Conservation (phyloP, 495 filamentous ascomycete species). For the Penicillium coffeae region DNA sequence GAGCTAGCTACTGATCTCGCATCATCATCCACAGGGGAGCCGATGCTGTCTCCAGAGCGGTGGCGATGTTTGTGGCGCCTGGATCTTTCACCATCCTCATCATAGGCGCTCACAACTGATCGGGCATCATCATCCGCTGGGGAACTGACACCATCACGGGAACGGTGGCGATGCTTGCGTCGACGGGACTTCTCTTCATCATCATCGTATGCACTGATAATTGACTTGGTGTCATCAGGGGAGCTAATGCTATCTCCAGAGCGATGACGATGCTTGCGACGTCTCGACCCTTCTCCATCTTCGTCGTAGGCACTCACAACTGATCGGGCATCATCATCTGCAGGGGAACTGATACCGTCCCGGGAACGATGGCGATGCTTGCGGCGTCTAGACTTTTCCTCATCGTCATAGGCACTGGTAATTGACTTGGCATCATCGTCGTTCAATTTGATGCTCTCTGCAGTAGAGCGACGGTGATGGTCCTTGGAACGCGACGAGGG, state of each 20-base stretch:
- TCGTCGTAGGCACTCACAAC: background rate
- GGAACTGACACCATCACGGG: background rate
- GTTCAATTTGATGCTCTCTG: background rate
- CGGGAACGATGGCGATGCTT: background rate
- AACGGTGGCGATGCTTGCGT: background rate
- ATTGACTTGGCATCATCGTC: constrained; percentile 8
- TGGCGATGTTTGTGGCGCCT: constrained; percentile 1
- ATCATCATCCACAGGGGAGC: constrained; percentile 8
- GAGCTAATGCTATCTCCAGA: background rate
- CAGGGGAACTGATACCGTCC: background rate
- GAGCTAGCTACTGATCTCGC: constrained; percentile 3
- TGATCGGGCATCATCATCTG: constrained; percentile 4
- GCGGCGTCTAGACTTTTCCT: constrained; percentile 8
- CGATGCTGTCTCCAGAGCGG: background rate
- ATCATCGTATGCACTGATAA: constrained; percentile 9
- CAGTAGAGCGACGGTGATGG: background rate
- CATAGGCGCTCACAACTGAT: background rate
- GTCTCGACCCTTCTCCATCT: background rate
- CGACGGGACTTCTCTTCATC: constrained; percentile 12
- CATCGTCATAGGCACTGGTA: constrained; percentile 8
- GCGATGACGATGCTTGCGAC: background rate
- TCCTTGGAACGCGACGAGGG: background rate
- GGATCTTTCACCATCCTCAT: background rate
- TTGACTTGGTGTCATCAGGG: constrained; percentile 7
- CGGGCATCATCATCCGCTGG: constrained; percentile 4